Evolutionary conservation across 441 rosid species (phyloP).

Genomic region (Erodium chrysanthum): DNA sequence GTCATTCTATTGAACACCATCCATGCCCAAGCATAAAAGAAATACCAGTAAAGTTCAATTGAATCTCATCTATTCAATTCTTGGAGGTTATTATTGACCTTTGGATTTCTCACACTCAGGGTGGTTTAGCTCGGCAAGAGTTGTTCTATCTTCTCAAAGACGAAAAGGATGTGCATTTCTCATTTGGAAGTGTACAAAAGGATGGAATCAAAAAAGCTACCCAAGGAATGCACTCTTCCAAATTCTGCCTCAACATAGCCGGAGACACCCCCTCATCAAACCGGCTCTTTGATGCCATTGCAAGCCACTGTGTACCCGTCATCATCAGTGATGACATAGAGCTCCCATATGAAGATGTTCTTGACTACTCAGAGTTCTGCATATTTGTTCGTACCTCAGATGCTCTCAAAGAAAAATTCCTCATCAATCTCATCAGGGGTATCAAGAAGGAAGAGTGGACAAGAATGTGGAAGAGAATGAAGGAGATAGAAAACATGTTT

Average conservation of each 20-base stretch:
- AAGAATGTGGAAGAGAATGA: conserved; percentile 55
- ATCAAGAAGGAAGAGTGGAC: conserved; percentile 44
- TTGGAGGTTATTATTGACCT: background rate
- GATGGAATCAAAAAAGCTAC: conserved; percentile 48
- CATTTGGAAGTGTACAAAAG: conserved; percentile 52
- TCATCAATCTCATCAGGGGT: conserved; percentile 51
- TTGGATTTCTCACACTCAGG: conserved; percentile 28
- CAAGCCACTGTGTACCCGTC: conserved; percentile 69
- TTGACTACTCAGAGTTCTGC: conserved; percentile 60
- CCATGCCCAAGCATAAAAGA: no score
- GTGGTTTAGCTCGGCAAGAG: conserved; percentile 63
- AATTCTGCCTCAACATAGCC: conserved; percentile 67
- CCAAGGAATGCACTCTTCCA: conserved; percentile 67
- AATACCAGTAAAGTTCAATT: no score
- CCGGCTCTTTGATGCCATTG: conserved; percentile 71
- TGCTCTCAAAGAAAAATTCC: conserved; percentile 48
- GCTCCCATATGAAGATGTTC: conserved; percentile 66
- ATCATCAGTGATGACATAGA: conserved; percentile 66
- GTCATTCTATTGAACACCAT: no score
- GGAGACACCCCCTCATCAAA: conserved; percentile 84
- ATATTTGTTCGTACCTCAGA: conserved; percentile 48
- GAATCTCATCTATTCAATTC: no score
- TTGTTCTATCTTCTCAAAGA: conserved; percentile 65
- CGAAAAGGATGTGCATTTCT: conserved; percentile 60
- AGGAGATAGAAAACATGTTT: conserved; percentile 36